Evolutionary conservation across 179 eudicot species (phyloP).

Genomic region (Nepenthes alata): DNA sequence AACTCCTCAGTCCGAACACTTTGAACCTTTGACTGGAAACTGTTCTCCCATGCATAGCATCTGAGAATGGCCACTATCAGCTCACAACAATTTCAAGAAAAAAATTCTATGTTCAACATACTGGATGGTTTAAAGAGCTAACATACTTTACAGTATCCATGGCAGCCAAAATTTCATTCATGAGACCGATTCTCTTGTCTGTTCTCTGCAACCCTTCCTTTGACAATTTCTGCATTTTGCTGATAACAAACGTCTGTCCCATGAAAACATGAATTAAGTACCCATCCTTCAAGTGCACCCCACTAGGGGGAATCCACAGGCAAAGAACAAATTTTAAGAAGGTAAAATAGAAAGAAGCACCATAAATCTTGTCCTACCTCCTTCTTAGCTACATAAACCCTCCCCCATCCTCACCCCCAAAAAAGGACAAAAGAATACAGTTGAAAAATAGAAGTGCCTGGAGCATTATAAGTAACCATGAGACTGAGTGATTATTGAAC

Average conservation of each 20-base stretch:
- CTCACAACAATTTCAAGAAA: neutral
- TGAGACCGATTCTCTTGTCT: constrained; percentile 86
- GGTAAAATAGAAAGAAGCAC: too few relatives aligned
- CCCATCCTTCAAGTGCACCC: too few relatives aligned
- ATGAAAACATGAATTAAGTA: neutral
- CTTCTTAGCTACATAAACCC: too few relatives aligned
- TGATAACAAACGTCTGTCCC: constrained; percentile 50
- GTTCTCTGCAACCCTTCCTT: constrained; percentile 69
- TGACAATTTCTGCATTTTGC: constrained; percentile 56
- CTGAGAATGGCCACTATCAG: constrained; percentile 27
- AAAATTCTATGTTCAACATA: neutral
- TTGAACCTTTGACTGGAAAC: constrained; percentile 79
- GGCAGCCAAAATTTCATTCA: constrained; percentile 88
- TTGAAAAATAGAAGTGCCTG: too few relatives aligned
- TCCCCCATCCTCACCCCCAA: too few relatives aligned
- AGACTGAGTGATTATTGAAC: too few relatives aligned
- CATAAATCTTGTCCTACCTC: too few relatives aligned
- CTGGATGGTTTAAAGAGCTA: constrained; percentile 1
- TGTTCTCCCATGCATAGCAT: constrained; percentile 94
- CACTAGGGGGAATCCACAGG: too few relatives aligned
- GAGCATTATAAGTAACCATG: too few relatives aligned
- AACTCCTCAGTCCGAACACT: constrained; percentile 61
- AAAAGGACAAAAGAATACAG: too few relatives aligned
- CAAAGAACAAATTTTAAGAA: too few relatives aligned
- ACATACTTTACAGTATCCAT: constrained; percentile 92